Evolutionary conservation across 78 protist species (phyloP), one percentile per base, ranked within the genome.

Genomic region (Mastigamoeba balamuthi): DNA sequence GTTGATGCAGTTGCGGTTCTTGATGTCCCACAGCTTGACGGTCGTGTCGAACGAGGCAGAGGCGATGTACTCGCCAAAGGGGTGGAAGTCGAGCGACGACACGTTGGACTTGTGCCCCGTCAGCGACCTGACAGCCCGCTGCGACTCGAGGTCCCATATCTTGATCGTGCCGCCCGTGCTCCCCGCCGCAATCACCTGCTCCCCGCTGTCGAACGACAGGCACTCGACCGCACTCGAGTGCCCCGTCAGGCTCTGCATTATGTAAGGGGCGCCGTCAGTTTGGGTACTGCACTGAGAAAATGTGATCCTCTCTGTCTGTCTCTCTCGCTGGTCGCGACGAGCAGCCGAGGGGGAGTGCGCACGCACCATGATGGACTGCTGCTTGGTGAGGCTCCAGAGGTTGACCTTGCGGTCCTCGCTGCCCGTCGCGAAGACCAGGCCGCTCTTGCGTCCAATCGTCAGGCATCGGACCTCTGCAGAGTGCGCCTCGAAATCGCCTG

Each of bases 131-230:
- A 38, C 69, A n/a, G 1, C 77, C 30, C 1, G 66, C 33, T 23
- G 74, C 44, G 30, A 76, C n/a, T 69, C 82, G n/a, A 84, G 80
- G 42, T 85, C 90, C 90, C 90, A 85, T 36, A 85, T 43, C 53
- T 68, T 69, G 23, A 85, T 69, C 2, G 81, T 70, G 23, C 90
- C 90, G 38, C 69, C 33, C 3, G 78, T 0, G 0, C 77, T 28
- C 23, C 90, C 90, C 0, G 77, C 90, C n/a, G 75, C 64, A 6
- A 79, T 72, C 6, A 64, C 8, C n/a, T 58, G 41, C 40, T 72
- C 72, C 4, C 10, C 17, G 0, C 9, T 6, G 41, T 75, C 82
- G 42, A 82, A 75, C 23, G 72, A 0, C 6, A 72, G 65, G 40
- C 72, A 41, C 10, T 41, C 73, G 9, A 67, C 74, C 1, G 76